Conservation (phyloP, 129 eudicot species). For the Centella asiatica region DNA sequence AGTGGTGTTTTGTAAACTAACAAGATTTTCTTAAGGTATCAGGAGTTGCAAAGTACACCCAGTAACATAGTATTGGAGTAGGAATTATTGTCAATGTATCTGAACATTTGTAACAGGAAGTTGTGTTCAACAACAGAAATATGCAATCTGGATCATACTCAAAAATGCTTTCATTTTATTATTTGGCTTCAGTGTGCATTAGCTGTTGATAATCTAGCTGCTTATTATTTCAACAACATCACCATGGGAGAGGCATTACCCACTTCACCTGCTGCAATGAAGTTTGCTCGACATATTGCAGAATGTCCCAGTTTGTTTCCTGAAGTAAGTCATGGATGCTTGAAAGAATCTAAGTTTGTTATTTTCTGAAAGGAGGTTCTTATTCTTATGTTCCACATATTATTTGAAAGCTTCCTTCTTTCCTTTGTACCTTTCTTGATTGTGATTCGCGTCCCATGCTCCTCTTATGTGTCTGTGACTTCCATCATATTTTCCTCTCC, state of each 20-base stretch:
- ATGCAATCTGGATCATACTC: background rate
- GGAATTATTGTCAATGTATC: background rate
- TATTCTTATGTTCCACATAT: background rate
- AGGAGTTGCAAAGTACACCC: too few relatives aligned
- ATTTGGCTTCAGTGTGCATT: conserved; percentile 62
- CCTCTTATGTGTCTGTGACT: too few relatives aligned
- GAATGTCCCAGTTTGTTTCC: conserved; percentile 73
- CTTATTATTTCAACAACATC: conserved; percentile 80
- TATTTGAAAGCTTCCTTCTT: too few relatives aligned
- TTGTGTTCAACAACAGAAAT: background rate
- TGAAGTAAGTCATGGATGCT: conserved; percentile 45
- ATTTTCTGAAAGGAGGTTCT: conserved; percentile 3
- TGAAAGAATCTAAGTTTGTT: background rate
- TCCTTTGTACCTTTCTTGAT: too few relatives aligned
- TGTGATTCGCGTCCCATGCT: too few relatives aligned
- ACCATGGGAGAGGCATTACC: conserved; percentile 85
- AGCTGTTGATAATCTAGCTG: conserved; percentile 85
- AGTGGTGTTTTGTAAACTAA: too few relatives aligned
- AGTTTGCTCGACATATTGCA: conserved; percentile 71
- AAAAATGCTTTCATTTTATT: background rate
- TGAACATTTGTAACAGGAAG: background rate
- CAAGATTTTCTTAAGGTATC: too few relatives aligned
- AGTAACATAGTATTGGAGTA: too few relatives aligned
- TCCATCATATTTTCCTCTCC: too few relatives aligned
- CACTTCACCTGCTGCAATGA: conserved; percentile 65